Conservation (phyloP, 768 basidiomycete genomes). For the Podaxis mareebaensis region DNA sequence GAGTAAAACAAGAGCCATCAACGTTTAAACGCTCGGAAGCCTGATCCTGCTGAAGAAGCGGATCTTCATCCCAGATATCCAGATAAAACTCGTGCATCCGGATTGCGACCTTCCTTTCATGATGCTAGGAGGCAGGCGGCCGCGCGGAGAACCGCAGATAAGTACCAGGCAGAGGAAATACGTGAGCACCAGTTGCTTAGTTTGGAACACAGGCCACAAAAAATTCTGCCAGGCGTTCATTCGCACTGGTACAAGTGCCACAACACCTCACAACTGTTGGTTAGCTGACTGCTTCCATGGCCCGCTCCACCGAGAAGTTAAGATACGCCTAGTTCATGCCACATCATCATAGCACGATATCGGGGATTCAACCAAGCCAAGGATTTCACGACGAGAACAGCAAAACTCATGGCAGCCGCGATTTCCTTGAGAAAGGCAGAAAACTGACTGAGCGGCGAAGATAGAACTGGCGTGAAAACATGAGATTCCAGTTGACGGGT, state of each 20-base stretch:
- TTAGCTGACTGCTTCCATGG: not conserved
- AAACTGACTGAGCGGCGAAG: too few relatives aligned
- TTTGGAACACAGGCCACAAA: not conserved
- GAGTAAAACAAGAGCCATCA: constrained; percentile 2
- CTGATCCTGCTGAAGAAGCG: constrained; percentile 2
- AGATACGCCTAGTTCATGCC: constrained; percentile 1
- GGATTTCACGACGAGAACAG: not conserved
- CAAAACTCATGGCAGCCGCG: not conserved
- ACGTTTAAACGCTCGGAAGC: constrained; percentile 4
- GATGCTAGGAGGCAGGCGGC: not conserved
- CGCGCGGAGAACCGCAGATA: not conserved
- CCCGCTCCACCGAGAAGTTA: not conserved
- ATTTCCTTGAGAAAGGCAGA: too few relatives aligned
- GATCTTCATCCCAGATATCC: constrained; percentile 4
- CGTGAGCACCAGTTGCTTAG: not conserved
- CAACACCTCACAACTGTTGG: not conserved
- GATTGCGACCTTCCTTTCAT: not conserved
- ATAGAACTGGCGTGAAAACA: not conserved
- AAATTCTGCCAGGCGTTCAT: not conserved
- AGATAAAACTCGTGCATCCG: not conserved
- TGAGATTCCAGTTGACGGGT: not conserved
- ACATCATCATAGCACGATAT: not conserved
- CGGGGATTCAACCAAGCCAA: not conserved
- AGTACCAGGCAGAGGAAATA: not conserved
- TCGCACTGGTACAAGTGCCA: not conserved